These are phyloP conservation scores for Terfezia boudieri DNA, from an alignment of 495 filamentous ascomycete genomes.

Conservation along the genomic window DNA sequence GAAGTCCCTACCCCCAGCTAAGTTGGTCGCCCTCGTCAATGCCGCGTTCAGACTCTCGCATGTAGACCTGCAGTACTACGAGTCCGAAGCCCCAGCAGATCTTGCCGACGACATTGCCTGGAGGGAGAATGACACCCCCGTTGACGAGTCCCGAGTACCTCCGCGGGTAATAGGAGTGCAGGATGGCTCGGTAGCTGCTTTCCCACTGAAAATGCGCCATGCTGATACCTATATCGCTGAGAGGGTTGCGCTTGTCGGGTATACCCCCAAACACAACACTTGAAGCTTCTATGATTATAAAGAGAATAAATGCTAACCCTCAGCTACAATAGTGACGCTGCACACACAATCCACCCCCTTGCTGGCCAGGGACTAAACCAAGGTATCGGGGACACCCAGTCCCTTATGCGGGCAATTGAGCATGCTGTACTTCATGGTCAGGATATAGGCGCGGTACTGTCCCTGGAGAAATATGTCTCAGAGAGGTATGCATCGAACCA, in stretches of 20 bases:
- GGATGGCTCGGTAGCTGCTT: constrained; percentile 60
- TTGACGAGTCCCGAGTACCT: constrained; percentile 30
- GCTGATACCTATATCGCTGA: constrained; percentile 78
- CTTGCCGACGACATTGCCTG: constrained; percentile 60
- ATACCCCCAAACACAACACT: neutral
- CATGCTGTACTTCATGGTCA: constrained; percentile 60
- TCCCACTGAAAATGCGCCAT: constrained; percentile 77
- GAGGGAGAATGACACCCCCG: constrained; percentile 46
- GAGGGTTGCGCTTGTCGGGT: constrained; percentile 63
- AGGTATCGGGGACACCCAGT: constrained; percentile 66
- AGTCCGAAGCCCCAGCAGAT: constrained; percentile 29
- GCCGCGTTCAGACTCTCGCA: constrained; percentile 69
- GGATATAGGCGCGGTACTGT: constrained; percentile 53
- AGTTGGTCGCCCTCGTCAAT: constrained; percentile 77
- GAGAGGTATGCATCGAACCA: constrained; percentile 69
- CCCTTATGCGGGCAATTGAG: constrained; percentile 47
- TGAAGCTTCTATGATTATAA: no score
- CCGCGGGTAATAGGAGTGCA: constrained; percentile 42
- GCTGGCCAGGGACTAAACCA: constrained; percentile 91
- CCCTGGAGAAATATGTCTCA: constrained; percentile 53
- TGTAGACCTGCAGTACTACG: constrained; percentile 64
- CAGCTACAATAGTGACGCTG: constrained; percentile 37
- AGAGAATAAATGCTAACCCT: no score
- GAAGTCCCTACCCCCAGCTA: constrained; percentile 43
- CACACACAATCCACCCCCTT: constrained; percentile 83